A percentile compares a stretch with the other conserved stretches of the same genome.
These are phyloP conservation scores for Ambrosia hybrid DNA, from an alignment of 140 eudicot genomes.

Conservation along the genomic window DNA sequence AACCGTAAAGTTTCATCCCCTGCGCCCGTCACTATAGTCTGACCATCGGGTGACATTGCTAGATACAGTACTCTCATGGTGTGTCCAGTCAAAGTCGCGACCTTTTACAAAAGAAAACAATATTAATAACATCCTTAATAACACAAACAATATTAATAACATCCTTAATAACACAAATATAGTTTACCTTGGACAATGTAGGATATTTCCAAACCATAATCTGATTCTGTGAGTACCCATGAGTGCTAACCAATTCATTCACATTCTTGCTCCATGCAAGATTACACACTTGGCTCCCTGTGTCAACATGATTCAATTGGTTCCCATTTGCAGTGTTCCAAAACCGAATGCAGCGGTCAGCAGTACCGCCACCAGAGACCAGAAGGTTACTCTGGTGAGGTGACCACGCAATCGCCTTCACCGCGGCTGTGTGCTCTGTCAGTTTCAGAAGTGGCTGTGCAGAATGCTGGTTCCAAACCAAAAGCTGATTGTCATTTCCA, in stretches of 20 bases:
- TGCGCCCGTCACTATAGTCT: conserved; percentile 97
- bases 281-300: conserved; percentile 99
- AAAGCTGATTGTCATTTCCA: conserved; percentile 94
- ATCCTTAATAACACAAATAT: neutral
- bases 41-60: conserved; percentile 98
- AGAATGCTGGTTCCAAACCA: conserved; percentile 95
- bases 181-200: conserved; percentile 75
- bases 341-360: conserved; percentile 94
- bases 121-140: neutral
- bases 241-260: conserved; percentile 96
- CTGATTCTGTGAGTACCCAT: conserved; percentile 97
- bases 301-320: conserved; percentile 83
- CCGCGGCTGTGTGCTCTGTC: conserved; percentile 95
- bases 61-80: conserved; percentile 83
- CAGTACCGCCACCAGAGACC: conserved; percentile 99
- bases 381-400: conserved; percentile 91
- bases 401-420: conserved; percentile 96
- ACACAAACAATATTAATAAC: neutral
- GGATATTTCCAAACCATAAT: conserved; percentile 99
- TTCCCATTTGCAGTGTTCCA: conserved; percentile 90
- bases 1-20: conserved; percentile 94
- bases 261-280: conserved; percentile 98
- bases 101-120: conserved; percentile 35
- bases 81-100: conserved; percentile 94
- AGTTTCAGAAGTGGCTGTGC: conserved; percentile 64